Conservation (phyloP, 2,329 filamentous ascomycete species). For the Thermoascus crustaceus region DNA sequence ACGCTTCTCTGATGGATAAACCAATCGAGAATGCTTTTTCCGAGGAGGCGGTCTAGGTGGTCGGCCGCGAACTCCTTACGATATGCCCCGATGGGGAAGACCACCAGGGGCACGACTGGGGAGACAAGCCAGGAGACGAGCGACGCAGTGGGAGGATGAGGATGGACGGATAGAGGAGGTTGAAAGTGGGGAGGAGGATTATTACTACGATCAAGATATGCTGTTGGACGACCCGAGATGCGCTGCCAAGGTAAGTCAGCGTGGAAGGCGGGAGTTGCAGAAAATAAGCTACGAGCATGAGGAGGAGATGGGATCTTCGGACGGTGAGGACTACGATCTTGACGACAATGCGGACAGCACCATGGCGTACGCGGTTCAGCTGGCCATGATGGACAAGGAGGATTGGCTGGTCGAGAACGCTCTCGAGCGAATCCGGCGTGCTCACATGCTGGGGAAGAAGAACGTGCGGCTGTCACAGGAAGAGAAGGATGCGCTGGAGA, state of each 20-base stretch:
- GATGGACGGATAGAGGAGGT: constrained; percentile 34
- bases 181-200: constrained; percentile 39
- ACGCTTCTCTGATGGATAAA: constrained; percentile 94
- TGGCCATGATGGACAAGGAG: constrained; percentile 58
- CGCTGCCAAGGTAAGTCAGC: constrained; percentile 20
- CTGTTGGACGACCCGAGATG: constrained; percentile 17
- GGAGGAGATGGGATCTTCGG: constrained; percentile 35
- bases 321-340: constrained; percentile 44
- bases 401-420: constrained; percentile 70
- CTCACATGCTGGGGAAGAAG: constrained; percentile 64
- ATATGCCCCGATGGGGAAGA: constrained; percentile 98
- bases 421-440: constrained; percentile 68
- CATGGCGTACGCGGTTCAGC: constrained; percentile 41
- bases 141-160: constrained; percentile 44
- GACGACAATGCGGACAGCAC: constrained; percentile 45
- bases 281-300: constrained; percentile 30
- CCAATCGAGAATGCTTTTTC: constrained; percentile 99
- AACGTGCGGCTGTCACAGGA: constrained; percentile 73
- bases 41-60: constrained; percentile 99
- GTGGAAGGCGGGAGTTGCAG: constrained; percentile 29
- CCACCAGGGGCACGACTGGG: constrained; percentile 76
- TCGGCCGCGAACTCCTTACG: constrained; percentile 97
- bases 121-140: constrained; percentile 52
- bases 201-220: constrained; percentile 17
- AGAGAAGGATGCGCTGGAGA: constrained; percentile 73